Evolutionary conservation across 352 stramenopile species (phyloP).

Genomic region (Pythium aristosporum): DNA sequence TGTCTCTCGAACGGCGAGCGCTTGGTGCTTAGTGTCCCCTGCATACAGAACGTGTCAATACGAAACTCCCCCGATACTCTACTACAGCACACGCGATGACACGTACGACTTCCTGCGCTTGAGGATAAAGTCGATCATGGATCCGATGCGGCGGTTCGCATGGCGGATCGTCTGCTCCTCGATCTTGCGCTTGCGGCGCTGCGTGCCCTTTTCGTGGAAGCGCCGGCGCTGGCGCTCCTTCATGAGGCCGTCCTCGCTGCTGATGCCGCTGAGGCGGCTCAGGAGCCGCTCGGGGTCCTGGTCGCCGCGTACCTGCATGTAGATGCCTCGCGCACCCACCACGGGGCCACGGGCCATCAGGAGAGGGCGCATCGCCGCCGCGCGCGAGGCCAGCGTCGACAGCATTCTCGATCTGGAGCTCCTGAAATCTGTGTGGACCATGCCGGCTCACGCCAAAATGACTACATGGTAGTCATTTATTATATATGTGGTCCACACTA

Average conservation of each 20-base stretch:
- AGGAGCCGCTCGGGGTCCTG: slow-evolving; percentile 51
- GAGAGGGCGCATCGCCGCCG: slow-evolving; percentile 5
- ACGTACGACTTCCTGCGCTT: slow-evolving; percentile 79
- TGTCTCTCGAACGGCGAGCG: too few species aligned
- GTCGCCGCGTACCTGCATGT: slow-evolving; percentile 48
- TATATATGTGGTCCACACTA: not conserved
- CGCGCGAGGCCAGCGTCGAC: slow-evolving; percentile 22
- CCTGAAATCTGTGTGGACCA: slow-evolving; percentile 2
- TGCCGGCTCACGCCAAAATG: not conserved
- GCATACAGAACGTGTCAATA: not conserved
- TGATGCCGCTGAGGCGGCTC: slow-evolving; percentile 63
- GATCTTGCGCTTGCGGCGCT: slow-evolving; percentile 77
- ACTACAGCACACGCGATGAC: not conserved
- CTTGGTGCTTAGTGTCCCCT: too few species aligned
- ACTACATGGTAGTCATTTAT: not conserved
- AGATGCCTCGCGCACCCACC: slow-evolving; percentile 40
- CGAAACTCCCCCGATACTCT: not conserved
- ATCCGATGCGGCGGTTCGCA: slow-evolving; percentile 76
- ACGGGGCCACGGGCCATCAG: slow-evolving; percentile 3
- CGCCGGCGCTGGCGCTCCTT: slow-evolving; percentile 70
- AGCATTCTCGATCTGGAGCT: slow-evolving; percentile 16
- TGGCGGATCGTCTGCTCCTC: slow-evolving; percentile 80
- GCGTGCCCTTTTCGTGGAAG: slow-evolving; percentile 85
- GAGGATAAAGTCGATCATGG: slow-evolving; percentile 86
- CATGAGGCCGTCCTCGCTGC: slow-evolving; percentile 76